Base-by-base conservation (phyloP, 192 early-diverging fungal species). In the Linnemannia exigua region DNA sequence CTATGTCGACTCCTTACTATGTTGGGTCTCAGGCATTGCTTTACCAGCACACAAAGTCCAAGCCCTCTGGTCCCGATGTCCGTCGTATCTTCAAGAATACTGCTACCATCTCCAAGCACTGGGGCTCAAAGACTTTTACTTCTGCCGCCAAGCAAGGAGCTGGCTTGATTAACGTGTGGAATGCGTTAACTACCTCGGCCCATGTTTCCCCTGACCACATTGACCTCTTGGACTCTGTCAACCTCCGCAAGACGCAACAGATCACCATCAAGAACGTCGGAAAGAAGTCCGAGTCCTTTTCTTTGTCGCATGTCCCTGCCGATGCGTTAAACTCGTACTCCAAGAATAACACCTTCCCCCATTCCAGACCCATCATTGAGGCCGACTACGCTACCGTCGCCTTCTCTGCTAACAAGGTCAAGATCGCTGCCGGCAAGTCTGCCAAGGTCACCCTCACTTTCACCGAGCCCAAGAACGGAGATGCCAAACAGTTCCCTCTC, bases 141-240 rank as follows among this genome's bases (percentile, higher is more conserved):
- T 80, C 94, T 22, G 92, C 93, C 17, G 88, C 91, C 36, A 87
- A 84, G 67, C 94, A 95, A 79, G 95, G 95, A 12, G 89, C 88
- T 58, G 97, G 97, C 25, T 87, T 97, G 36, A 88, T 98, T 36
- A 92, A 97, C 86, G 79, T 96, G 54, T 90, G 87, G 66, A 75
- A 90, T 35, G 92, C 97, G 5, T 54, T 96, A 58, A 82, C 50
- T 14, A 76, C 93, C 14, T 89, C 90, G 17, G 86, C 88, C 2
- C 46, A 81, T 1, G 81, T 96, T 46, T 82, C 80, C 12, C 96
- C 96, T 2, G 81, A 90, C 15, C 86, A 87, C 12, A 74, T 96
- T 46, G 89, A 91, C 9, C 85, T 95, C 47, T 91, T 90, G 67
- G 91, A 94, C 67, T 86, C 82, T 37, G 80, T 54, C 8, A 77